These are phyloP conservation scores for Paracorniculantispora psalliotae DNA, from an alignment of 2,329 filamentous ascomycete genomes.

Conservation along the genomic window DNA sequence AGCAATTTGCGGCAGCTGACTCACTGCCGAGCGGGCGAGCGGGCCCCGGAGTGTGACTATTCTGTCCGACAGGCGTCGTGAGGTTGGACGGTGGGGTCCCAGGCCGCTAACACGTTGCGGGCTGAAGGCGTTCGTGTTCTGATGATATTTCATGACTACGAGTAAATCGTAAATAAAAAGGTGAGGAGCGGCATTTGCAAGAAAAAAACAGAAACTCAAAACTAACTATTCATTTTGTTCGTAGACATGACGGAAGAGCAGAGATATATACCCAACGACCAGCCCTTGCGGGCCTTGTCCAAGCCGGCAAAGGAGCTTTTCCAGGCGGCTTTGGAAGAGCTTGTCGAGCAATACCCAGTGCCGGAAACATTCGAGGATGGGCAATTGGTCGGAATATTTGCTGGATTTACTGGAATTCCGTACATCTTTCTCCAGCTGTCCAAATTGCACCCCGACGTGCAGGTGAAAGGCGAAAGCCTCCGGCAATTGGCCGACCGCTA, in stretches of 20 bases:
- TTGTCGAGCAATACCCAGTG: conserved; percentile 33
- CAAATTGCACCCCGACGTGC: conserved; percentile 36
- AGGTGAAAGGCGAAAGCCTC: conserved; percentile 37
- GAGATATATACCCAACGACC: conserved; percentile 31
- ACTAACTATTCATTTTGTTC: neutral
- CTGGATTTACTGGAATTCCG: conserved; percentile 51
- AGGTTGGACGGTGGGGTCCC: neutral
- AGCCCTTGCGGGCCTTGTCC: conserved; percentile 25
- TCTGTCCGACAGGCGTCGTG: neutral
- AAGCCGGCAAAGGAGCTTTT: conserved; percentile 27
- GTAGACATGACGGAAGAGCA: conserved; percentile 4
- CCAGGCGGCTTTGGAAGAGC: conserved; percentile 30
- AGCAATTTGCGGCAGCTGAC: neutral
- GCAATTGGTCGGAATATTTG: conserved; percentile 43
- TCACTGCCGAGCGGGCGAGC: neutral
- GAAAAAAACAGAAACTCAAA: neutral
- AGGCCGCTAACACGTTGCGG: neutral
- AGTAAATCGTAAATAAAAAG: neutral
- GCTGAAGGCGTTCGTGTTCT: neutral
- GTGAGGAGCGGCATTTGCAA: neutral
- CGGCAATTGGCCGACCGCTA: conserved; percentile 45
- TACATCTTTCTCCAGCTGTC: conserved; percentile 51
- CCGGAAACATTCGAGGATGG: conserved; percentile 28
- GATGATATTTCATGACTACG: neutral
- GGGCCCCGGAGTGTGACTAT: neutral